Base-by-base conservation (phyloP, 108 stramenopile species). In the Cyclotella cryptica region DNA sequence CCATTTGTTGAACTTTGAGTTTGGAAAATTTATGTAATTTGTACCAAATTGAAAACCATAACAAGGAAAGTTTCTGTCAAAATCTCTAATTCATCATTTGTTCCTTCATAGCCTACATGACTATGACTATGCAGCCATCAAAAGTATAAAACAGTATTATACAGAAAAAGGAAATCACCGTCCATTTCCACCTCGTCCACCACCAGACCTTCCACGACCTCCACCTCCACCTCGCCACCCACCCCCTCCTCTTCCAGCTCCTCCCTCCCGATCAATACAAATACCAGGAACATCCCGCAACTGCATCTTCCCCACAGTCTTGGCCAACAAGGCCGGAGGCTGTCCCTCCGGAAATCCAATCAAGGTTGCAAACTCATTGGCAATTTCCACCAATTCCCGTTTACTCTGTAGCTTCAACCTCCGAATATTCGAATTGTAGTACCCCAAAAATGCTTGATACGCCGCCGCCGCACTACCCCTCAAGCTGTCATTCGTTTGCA, bases 281-380 rank as follows among this genome's bases (percentile, higher is more conserved):
- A 92, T 44, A 4, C 91, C 91, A 17, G 83, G 89, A 35, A 83
- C 84, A 45, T 89, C 93, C 69, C 88, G 88, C 28, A 97, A 75
- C 14, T 91, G 92, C 96, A 97, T 97, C 73, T 97, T 97, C 17
- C 94, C 93, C 0, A 95, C 79, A 1, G 94, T 95, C 69, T 79
- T 91, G 65, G 87, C 89, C 79, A 88, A 75, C 21, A 97, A 67
- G 18, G 61, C 69, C 12, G 96, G 96, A 21, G 43, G 42, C 49
- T 88, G 72, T 13, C n/a, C 35, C 53, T 91, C 85, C 22, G 51
- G 49, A 47, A 92, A 74, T n/a, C 92, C 92, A 35, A 82, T 53
- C 35, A 71, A 68, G 11, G 44, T 39, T 0, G 85, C 77, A 65
- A 69, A 93, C 53, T 60, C 54, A 81, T 93, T 91, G 17, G 85